Conservation (phyloP, 208 protist genomes). For the Crithidia fasciculata region DNA sequence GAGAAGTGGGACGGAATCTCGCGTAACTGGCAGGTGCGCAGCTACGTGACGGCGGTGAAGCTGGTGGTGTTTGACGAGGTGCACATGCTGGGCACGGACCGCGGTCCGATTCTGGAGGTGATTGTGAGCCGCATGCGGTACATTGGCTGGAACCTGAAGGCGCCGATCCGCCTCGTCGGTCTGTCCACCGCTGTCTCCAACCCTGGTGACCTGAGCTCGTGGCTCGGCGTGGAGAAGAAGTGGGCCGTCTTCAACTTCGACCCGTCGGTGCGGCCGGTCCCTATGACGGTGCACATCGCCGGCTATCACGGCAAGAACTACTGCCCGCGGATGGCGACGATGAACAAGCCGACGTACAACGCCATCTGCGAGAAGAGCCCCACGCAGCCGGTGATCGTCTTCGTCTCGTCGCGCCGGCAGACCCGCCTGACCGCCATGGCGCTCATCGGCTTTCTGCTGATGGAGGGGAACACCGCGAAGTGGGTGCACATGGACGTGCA, state of each 20-base stretch:
- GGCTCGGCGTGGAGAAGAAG: conserved; percentile 96
- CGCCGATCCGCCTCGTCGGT: conserved; percentile 96
- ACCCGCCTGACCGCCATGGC: conserved; percentile 99
- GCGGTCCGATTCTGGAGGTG: conserved; percentile 99
- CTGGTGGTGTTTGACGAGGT: conserved; percentile 99
- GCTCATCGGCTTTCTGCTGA: conserved; percentile 94
- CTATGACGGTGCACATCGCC: conserved; percentile 96
- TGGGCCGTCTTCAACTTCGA: conserved; percentile 99
- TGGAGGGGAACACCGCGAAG: conserved; percentile 93
- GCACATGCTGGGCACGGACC: conserved; percentile 99
- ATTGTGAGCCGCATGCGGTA: conserved; percentile 99
- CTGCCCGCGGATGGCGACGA: conserved; percentile 99
- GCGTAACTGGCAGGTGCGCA: conserved; percentile 97
- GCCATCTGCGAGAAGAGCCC: conserved; percentile 96
- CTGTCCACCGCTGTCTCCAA: conserved; percentile 99
- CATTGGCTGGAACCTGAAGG: conserved; percentile 94
- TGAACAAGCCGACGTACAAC: conserved; percentile 99
- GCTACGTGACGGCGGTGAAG: conserved; percentile 94
- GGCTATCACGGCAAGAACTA: conserved; percentile 98
- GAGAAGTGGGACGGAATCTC: conserved; percentile 99
- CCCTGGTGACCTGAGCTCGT: conserved; percentile 97
- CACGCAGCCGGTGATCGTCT: conserved; percentile 98
- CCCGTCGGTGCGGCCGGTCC: conserved; percentile 98
- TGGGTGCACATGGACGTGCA: conserved; percentile 93
- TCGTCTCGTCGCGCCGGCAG: conserved; percentile 98